phyloP scores from a whole-genome alignment of 108 stramenopile genomes.

The Skeletonema tropicum region DNA sequence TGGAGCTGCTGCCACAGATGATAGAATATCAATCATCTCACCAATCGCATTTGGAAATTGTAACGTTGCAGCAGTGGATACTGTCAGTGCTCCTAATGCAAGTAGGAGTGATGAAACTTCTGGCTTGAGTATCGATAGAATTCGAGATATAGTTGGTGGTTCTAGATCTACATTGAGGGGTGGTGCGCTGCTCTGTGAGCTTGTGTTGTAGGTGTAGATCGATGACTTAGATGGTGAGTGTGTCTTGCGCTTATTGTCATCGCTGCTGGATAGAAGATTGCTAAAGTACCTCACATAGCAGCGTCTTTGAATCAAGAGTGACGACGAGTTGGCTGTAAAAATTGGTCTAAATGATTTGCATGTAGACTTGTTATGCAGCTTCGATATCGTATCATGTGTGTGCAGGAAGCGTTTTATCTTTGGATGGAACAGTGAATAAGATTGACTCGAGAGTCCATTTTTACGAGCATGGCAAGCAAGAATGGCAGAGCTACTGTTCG shows the following conservation, averaged over 20 bases:
- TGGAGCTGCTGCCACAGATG: constrained; percentile 21
- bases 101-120: constrained; percentile 26
- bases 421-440: neutral
- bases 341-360: too few relatives aligned
- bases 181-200: neutral
- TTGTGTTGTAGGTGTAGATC: neutral
- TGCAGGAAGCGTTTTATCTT: neutral
- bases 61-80: constrained; percentile 47
- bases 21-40: constrained; percentile 47
- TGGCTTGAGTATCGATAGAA: constrained; percentile 37
- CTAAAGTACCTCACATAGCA: neutral
- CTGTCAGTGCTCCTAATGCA: constrained; percentile 34
- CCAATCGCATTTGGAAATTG: constrained; percentile 48
- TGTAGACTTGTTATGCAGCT: neutral
- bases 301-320: neutral
- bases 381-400: neutral
- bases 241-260: neutral
- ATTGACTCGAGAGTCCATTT: neutral
- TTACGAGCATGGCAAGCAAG: too few relatives aligned
- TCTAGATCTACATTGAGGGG: neutral
- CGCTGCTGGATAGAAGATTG: neutral
- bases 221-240: neutral
- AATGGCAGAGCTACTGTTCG: too few relatives aligned
- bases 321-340: neutral
- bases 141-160: constrained; percentile 37